A percentile compares a stretch with the other conserved stretches of the same genome.
Conservation (phyloP, 179 eudicot species). For the Actinidia polygama region DNA sequence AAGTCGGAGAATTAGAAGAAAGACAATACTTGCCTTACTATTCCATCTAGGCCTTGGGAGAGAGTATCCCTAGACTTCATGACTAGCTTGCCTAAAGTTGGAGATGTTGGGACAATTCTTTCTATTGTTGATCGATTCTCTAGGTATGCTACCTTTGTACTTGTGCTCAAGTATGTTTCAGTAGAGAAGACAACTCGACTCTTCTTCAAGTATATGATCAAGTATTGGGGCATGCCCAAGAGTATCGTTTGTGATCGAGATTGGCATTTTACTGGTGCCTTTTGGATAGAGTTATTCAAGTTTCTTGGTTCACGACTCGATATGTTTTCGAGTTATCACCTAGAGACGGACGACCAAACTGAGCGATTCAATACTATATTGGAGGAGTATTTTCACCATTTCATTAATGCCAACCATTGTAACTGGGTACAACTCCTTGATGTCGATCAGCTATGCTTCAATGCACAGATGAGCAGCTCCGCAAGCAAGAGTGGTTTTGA, state of each 20-base stretch:
- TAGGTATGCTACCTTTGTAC: background rate
- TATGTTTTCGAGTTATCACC: too few species aligned
- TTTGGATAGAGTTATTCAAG: too few species aligned
- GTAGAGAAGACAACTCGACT: background rate
- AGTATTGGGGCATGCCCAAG: background rate
- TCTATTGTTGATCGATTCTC: background rate
- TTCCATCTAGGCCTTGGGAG: too few species aligned
- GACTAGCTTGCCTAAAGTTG: background rate
- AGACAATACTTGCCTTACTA: too few species aligned
- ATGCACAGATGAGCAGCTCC: background rate
- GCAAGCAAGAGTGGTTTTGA: background rate
- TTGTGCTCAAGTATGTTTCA: too few species aligned
- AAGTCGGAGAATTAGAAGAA: too few species aligned
- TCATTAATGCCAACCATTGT: too few species aligned
- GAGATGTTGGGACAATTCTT: background rate
- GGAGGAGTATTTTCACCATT: background rate
- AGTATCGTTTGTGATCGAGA: background rate
- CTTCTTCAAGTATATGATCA: background rate
- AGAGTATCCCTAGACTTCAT: too few species aligned
- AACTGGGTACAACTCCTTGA: background rate
- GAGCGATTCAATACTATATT: background rate
- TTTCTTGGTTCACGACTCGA: too few species aligned
- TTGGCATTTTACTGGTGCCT: background rate
- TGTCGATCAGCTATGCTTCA: background rate
- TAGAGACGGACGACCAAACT: background rate